Base-by-base conservation (phyloP, 129 eudicot genomes). In the Ambrosia artemisiifolia region DNA sequence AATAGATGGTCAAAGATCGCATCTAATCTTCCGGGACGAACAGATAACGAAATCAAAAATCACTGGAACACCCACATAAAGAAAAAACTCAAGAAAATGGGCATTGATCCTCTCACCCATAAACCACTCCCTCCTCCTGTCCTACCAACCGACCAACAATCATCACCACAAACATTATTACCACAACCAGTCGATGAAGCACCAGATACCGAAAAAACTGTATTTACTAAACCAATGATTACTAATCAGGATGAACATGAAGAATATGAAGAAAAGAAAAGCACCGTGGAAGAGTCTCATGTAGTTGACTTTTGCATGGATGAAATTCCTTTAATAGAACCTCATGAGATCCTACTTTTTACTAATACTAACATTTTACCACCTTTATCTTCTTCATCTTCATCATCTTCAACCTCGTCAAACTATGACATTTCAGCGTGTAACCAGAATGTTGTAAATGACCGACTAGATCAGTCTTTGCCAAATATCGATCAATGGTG, bases 21-120 rank as follows among this genome's bases (percentile, higher is more conserved):
- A 5, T 92, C 97, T 76, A 87, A 86, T 68, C 91, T 91, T 59
- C 95, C 97, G 0, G 97, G 97, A 59, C 80, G 97, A 83, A 91
- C 97, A 1, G 95, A 91, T 65, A 91, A 91, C 43, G 97, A 91
- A 74, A 91, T 91, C 56, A 91, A 91, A 57, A 91, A 91, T 80
- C 97, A 88, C 13, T 92, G 97, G 97, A 88, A 92, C 59, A 92
- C 97, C 0, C 96, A 86, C 55, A 88, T 92, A 18, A 92, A 92
- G 82, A 92, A 92, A 59, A 92, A 92, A 80, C 84, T 92, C 11
- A 84, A 65, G 85, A 92, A 86, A 63, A 86, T 83, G 89, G 97
- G 97, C 19, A 92, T 92, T 69, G 97, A 92, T 77, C 97, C 96
- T n/a, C 73, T 78, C 38, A 92, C 97, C 33, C 97, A 92, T 77